Base-by-base conservation (phyloP, 2,329 filamentous ascomycete genomes). In the Microdochium trichocladiopsis region DNA sequence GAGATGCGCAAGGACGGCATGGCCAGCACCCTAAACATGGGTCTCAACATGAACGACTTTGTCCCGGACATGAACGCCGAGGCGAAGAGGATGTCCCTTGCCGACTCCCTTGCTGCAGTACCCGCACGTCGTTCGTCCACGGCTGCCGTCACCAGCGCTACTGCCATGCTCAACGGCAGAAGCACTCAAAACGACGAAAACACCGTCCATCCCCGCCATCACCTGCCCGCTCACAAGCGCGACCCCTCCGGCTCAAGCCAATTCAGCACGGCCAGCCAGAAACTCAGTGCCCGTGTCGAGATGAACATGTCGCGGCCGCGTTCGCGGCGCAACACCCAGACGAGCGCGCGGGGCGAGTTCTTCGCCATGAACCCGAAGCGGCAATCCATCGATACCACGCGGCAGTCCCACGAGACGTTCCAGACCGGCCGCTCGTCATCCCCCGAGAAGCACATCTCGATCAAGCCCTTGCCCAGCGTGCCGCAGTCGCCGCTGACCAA, bases 1-100 rank as follows among this genome's bases (percentile, higher is more conserved):
- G 57, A 59, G 28, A 50, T 60, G 54, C 53, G 53, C 25, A 51
- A 53, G 50, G 56, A 59, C 11, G 54, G 52, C 16, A 25, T 50
- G 11, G 25, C 11, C 25, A 12, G 28, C 23, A 24, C 14, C 6
- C 10, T 50, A 10, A 50, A 14, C 28, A 14, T 23, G 25, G 48
- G 25, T 5, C 21, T 50, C 4, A 50, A 21, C 18, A 33, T 33
- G 48, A 23, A n/a, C 48, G 28, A 50, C 22, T 33, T 50, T n/a
- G 21, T 25, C 10, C 23, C 25, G 23, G 47, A 48, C 47, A 48
- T 25, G 47, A 14, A 28, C 24, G 47, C 47, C 22, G 23, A 48
- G 47, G 14, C 23, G 14, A 25, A 28, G 23, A 16, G 9, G 23
- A 3, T 18, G 41, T 45, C 41, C 18, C 41, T 45, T 22, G 12